These are phyloP conservation scores for Amoeboaphelidium protococcarum DNA, from an alignment of 371 early-diverging fungal genomes.

Conservation along the genomic window DNA sequence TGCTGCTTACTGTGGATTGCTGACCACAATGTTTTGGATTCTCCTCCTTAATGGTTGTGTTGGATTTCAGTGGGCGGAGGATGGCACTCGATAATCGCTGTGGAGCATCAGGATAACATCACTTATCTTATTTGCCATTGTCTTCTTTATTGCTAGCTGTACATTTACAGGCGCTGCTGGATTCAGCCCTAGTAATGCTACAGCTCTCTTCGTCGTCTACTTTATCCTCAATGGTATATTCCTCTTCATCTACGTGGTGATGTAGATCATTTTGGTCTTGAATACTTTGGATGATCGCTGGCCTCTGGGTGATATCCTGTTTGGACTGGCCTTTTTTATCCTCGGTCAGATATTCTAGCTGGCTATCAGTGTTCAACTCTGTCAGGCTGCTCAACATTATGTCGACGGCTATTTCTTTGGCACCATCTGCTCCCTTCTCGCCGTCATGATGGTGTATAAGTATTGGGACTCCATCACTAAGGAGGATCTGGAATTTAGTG, in stretches of 20 bases:
- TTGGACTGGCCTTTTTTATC: conserved; percentile 58
- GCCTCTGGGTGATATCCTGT: conserved; percentile 73
- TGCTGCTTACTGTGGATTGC: conserved; percentile 50
- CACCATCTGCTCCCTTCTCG: conserved; percentile 58
- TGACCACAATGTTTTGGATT: conserved; percentile 63
- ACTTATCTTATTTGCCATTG: conserved; percentile 37
- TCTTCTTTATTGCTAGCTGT: conserved; percentile 48
- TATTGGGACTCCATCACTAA: conserved; percentile 96
- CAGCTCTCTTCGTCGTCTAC: conserved; percentile 59
- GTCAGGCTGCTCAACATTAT: conserved; percentile 68
- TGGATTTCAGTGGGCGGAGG: conserved; percentile 86
- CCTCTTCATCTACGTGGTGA: conserved; percentile 51
- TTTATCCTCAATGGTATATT: conserved; percentile 58
- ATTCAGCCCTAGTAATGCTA: conserved; percentile 29
- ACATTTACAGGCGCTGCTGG: conserved; percentile 41
- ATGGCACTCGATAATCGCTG: conserved; percentile 64
- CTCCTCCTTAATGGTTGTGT: conserved; percentile 80
- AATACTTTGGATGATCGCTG: conserved; percentile 83
- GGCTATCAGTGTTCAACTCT: conserved; percentile 44
- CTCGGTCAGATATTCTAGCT: conserved; percentile 56
- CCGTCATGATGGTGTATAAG: conserved; percentile 97
- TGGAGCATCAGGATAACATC: conserved; percentile 71
- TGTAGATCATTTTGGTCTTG: conserved; percentile 74
- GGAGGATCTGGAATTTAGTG: conserved; percentile 87
- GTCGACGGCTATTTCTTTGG: conserved; percentile 90